phyloP scores from a whole-genome alignment of 2,329 filamentous ascomycete genomes.

The Chaetomium sp. region DNA sequence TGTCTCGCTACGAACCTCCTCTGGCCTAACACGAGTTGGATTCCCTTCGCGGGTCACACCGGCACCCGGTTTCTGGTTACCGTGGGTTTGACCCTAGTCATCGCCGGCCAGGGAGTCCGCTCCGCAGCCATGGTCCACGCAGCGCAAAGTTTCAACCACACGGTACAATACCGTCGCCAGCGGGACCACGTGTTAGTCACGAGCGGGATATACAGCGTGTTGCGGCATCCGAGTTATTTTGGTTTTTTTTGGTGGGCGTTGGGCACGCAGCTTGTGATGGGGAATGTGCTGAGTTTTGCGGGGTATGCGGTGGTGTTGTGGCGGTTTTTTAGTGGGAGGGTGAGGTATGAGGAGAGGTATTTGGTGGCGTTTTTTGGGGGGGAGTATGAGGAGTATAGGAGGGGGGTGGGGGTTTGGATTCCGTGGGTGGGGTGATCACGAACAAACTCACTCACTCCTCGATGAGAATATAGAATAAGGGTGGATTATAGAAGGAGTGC shows the following conservation, averaged over 20 bases:
- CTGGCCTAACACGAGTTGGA: slow-evolving; percentile 45
- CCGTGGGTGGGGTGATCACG: slow-evolving; percentile 41
- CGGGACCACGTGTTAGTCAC: slow-evolving; percentile 74
- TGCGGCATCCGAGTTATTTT: slow-evolving; percentile 91
- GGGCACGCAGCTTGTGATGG: slow-evolving; percentile 86
- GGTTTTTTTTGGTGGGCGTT: slow-evolving; percentile 98
- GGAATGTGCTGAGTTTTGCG: slow-evolving; percentile 72
- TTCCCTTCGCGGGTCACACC: slow-evolving; percentile 36
- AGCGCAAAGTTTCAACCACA: slow-evolving; percentile 86
- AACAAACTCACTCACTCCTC: too few species aligned
- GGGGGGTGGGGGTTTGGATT: slow-evolving; percentile 68
- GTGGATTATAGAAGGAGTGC: too few species aligned
- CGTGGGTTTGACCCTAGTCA: slow-evolving; percentile 57
- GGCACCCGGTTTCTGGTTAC: slow-evolving; percentile 34
- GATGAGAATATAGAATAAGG: too few species aligned
- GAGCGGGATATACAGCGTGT: slow-evolving; percentile 64
- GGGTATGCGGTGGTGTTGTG: slow-evolving; percentile 72
- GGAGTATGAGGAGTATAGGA: slow-evolving; percentile 70
- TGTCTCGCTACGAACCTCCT: slow-evolving; percentile 55
- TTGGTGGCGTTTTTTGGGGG: slow-evolving; percentile 77
- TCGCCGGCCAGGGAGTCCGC: slow-evolving; percentile 67
- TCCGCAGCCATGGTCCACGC: slow-evolving; percentile 85
- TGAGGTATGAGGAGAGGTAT: slow-evolving; percentile 70
- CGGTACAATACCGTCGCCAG: slow-evolving; percentile 65
- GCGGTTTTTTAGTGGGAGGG: slow-evolving; percentile 73